Evolutionary conservation across 164 flowering plant genomes (phyloP), one percentile per base, ranked within the genome.

Genomic region (Pachysandra terminalis): DNA sequence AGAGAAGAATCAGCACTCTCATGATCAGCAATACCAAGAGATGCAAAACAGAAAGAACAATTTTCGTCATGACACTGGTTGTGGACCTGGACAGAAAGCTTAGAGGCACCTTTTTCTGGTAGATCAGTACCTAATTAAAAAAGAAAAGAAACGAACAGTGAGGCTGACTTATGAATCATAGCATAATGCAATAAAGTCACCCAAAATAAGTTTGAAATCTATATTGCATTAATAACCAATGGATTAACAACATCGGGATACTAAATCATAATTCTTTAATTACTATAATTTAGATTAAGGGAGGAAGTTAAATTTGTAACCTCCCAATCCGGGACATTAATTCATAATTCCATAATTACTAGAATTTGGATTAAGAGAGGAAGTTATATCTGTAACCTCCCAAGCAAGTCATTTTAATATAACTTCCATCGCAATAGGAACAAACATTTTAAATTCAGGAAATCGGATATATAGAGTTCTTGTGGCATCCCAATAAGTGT

Each of bases 51-150:
- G 56, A 60, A 67, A 73, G 68, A 32, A 69, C 9, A 40, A 25
- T 54, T 72, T 45, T 70, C 73, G 55, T 52, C 54, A 56, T 49
- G 37, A 64, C 66, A 25, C 64, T 67, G 75, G 13, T 64, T 64
- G 51, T 66, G 41, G 17, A 70, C 60, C 53, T 62, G 65, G 16
- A 62, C 16, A 35, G 78, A 59, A 66, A 61, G 28, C 68, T 69
- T 64, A 59, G 62, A 65, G 28, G 51, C 21, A 45, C 52, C 73
- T 61, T 55, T 62, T 73, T 75, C 77, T 13, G 35, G 41, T 17
- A 25, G 41, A 28, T 72, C 77, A 60, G 53, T 61, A 68, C 86
- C 87, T 83, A 67, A 40, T 41, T 41, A 55, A 45, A 45, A 53
- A 69, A 37, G 51, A 12, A 58, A 10, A 59, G 61, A 53, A 13